Evolutionary conservation across 1,139 yeast species (phyloP).

Genomic region (Kodamaea suecica): DNA sequence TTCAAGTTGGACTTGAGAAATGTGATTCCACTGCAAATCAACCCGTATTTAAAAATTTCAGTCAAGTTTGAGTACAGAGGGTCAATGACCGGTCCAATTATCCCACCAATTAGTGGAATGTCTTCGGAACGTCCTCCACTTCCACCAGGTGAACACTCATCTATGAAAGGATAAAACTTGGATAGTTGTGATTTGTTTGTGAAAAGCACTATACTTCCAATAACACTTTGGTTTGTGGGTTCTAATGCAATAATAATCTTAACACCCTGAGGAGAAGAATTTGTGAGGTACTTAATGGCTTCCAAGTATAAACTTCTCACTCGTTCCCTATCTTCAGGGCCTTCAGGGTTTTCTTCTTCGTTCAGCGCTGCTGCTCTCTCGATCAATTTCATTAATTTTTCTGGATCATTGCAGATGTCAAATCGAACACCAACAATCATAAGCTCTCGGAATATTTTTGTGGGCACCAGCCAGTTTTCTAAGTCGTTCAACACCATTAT

Average conservation of each 20-base stretch:
- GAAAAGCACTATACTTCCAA: conserved; percentile 55
- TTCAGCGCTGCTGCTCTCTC: conserved; percentile 13
- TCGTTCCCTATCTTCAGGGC: conserved; percentile 15
- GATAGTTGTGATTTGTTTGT: conserved; percentile 48
- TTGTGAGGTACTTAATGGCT: conserved; percentile 19
- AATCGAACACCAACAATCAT: conserved; percentile 60
- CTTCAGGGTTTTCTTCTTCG: conserved; percentile 9
- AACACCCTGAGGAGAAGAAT: conserved; percentile 26
- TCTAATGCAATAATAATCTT: conserved; percentile 57
- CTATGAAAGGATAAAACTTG: conserved; percentile 52
- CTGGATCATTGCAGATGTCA: conserved; percentile 48
- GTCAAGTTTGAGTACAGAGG: conserved; percentile 54
- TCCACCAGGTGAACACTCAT: conserved; percentile 23
- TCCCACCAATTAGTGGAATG: conserved; percentile 43
- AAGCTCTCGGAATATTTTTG: conserved; percentile 53
- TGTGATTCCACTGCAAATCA: conserved; percentile 58
- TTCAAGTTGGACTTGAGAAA: conserved; percentile 41
- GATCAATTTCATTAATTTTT: conserved; percentile 38
- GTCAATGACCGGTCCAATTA: conserved; percentile 57
- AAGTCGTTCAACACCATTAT: conserved; percentile 40
- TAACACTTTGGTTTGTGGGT: conserved; percentile 51
- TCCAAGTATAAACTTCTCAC: conserved; percentile 20
- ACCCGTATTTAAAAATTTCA: conserved; percentile 55
- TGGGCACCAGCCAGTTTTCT: conserved; percentile 51
- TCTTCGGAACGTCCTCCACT: conserved; percentile 2